These are phyloP conservation scores for Candida cerambycidarum DNA, from an alignment of 805 yeast genomes.

Conservation along the genomic window DNA sequence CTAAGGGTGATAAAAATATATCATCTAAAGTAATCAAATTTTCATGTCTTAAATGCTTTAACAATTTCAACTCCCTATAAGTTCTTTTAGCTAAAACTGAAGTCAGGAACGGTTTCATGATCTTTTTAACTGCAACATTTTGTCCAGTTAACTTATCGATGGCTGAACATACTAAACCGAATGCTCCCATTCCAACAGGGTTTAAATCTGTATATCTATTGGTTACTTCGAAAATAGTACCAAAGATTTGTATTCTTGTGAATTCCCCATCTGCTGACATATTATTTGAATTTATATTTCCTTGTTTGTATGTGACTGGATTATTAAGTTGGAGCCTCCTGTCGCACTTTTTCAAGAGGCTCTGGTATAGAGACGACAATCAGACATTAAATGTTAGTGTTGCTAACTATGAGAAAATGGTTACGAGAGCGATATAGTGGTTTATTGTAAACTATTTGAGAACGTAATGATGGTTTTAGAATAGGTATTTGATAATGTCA, in stretches of 20 bases:
- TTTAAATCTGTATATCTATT: slow-evolving; percentile 85
- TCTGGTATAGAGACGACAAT: neutral
- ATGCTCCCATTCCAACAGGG: slow-evolving; percentile 99
- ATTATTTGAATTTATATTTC: neutral
- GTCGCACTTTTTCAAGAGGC: neutral
- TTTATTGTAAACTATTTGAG: neutral
- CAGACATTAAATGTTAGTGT: neutral
- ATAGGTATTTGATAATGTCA: too few relatives aligned
- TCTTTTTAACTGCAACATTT: slow-evolving; percentile 95
- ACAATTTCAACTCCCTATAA: slow-evolving; percentile 88
- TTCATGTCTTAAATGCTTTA: slow-evolving; percentile 93
- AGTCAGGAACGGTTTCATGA: slow-evolving; percentile 95
- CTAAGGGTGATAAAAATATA: slow-evolving; percentile 89
- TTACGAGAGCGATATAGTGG: too few relatives aligned
- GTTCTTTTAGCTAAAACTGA: slow-evolving; percentile 95
- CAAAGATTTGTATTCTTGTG: slow-evolving; percentile 86
- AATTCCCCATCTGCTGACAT: slow-evolving; percentile 48
- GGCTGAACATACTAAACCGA: slow-evolving; percentile 96
- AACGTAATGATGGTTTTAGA: too few relatives aligned
- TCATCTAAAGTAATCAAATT: slow-evolving; percentile 91
- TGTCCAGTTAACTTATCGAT: slow-evolving; percentile 86
- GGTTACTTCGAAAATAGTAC: slow-evolving; percentile 93
- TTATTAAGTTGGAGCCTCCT: neutral
- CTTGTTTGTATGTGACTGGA: neutral
- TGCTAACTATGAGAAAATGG: too few relatives aligned